Percentiles rank a stretch among this genome's conserved stretches.
phyloP scores from a whole-genome alignment of 495 filamentous ascomycete species.

The Bacidia gigantensis region DNA sequence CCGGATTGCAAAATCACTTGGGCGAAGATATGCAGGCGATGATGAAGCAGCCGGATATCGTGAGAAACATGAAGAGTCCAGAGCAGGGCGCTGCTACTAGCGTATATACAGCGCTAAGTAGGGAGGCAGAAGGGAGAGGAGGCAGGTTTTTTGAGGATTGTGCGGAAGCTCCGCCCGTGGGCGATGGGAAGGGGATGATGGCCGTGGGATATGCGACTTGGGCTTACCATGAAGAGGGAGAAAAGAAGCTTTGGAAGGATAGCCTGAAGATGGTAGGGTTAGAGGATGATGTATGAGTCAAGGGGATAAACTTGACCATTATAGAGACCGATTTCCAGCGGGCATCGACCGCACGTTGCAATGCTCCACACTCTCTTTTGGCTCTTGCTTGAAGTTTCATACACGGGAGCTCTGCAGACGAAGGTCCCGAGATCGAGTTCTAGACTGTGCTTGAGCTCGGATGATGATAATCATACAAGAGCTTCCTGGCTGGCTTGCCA shows the following conservation, averaged over 20 bases:
- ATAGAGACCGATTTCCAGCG: too few species aligned
- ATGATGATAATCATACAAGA: too few species aligned
- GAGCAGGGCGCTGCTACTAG: slow-evolving; percentile 30
- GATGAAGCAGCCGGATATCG: slow-evolving; percentile 11
- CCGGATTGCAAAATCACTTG: slow-evolving; percentile 16
- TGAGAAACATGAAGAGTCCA: slow-evolving; percentile 22
- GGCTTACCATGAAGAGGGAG: slow-evolving; percentile 26
- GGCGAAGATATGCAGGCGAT: slow-evolving; percentile 13
- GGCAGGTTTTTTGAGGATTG: slow-evolving; percentile 30
- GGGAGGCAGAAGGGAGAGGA: slow-evolving; percentile 26
- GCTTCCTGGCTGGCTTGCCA: too few species aligned
- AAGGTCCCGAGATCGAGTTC: too few species aligned
- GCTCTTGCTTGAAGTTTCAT: too few species aligned
- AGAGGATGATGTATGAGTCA: too few species aligned
- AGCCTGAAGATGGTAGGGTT: slow-evolving; percentile 24
- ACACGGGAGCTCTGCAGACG: too few species aligned
- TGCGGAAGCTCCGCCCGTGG: slow-evolving; percentile 16
- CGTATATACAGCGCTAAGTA: slow-evolving; percentile 27
- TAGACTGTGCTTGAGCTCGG: too few species aligned
- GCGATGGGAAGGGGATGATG: not conserved
- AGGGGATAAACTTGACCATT: too few species aligned
- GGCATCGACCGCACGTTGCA: too few species aligned
- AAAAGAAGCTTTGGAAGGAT: slow-evolving; percentile 26
- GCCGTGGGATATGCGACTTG: slow-evolving; percentile 15
- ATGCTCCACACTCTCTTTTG: too few species aligned